A percentile compares a stretch with the other conserved stretches of the same genome.
phyloP scores from a whole-genome alignment of 2,329 filamentous ascomycete species.

The Hypocreales sp. region DNA sequence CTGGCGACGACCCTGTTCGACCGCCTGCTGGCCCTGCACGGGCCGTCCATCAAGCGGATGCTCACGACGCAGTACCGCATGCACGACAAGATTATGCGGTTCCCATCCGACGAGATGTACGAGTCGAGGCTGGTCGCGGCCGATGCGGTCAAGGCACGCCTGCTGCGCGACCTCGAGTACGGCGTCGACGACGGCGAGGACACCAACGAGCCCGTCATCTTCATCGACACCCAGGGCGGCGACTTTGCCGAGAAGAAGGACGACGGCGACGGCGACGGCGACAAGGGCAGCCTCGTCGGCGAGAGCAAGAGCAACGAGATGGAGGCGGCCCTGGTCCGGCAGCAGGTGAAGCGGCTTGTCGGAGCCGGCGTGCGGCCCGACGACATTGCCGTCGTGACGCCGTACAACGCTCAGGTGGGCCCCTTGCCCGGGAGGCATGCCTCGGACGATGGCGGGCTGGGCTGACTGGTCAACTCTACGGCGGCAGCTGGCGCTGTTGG shows the following conservation, averaged over 20 bases:
- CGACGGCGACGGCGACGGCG: constrained; percentile 42
- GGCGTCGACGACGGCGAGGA: constrained; percentile 69
- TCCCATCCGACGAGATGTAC: constrained; percentile 82
- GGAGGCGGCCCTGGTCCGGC: constrained; percentile 67
- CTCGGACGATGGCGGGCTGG: no score
- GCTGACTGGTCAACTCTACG: constrained; percentile 5
- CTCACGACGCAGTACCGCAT: constrained; percentile 96
- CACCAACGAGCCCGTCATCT: constrained; percentile 74
- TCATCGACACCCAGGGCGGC: constrained; percentile 92
- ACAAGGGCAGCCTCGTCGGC: constrained; percentile 26
- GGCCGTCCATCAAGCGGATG: constrained; percentile 76
- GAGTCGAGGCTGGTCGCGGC: constrained; percentile 68
- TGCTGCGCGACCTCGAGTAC: constrained; percentile 67
- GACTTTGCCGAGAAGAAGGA: constrained; percentile 76
- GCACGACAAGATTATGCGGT: constrained; percentile 91
- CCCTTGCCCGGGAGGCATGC: no score
- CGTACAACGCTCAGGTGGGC: constrained; percentile 79
- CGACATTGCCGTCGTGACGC: constrained; percentile 87
- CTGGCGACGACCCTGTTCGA: constrained; percentile 92
- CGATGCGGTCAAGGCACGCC: constrained; percentile 56
- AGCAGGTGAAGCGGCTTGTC: constrained; percentile 65
- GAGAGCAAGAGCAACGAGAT: constrained; percentile 82
- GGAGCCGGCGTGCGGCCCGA: constrained; percentile 62
- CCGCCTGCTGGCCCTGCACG: constrained; percentile 67
- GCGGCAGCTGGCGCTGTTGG: constrained; percentile 55